Conservation (phyloP, 2,329 filamentous ascomycete genomes). For the Magnaporthiopsis incrustans region DNA sequence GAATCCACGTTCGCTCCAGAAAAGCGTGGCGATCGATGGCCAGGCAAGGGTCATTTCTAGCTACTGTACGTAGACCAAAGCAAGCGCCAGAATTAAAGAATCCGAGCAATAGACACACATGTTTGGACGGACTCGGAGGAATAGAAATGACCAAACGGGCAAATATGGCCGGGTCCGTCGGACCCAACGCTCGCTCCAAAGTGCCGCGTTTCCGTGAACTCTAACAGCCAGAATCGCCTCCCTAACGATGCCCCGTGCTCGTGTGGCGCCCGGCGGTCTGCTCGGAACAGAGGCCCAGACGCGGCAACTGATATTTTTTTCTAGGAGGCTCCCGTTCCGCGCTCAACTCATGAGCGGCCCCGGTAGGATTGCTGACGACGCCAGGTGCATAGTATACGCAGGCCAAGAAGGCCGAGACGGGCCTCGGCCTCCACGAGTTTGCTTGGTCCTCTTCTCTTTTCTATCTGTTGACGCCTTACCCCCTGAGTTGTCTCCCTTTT, state of each 20-base stretch:
- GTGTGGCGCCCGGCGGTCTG: neutral
- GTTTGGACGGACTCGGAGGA: neutral
- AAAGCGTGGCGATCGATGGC: too few species aligned
- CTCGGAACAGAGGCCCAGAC: neutral
- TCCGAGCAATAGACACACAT: neutral
- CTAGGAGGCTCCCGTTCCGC: neutral
- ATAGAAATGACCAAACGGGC: neutral
- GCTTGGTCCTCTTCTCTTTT: neutral
- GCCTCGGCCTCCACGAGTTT: neutral
- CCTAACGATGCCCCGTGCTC: neutral
- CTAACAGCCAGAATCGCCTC: neutral
- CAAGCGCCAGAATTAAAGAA: neutral
- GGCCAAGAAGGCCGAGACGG: neutral
- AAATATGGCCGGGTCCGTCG: neutral
- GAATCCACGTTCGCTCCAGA: neutral
- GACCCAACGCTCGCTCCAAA: neutral
- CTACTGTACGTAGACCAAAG: neutral
- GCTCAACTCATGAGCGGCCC: neutral
- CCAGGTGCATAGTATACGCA: neutral
- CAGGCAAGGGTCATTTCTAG: too few species aligned
- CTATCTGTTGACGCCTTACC: neutral
- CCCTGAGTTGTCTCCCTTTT: neutral
- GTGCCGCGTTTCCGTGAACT: neutral
- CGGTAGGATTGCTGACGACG: neutral
- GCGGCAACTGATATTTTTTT: neutral